Conservation (phyloP, 2,329 filamentous ascomycete species). For the Davidsoniella neocaledoniae region DNA sequence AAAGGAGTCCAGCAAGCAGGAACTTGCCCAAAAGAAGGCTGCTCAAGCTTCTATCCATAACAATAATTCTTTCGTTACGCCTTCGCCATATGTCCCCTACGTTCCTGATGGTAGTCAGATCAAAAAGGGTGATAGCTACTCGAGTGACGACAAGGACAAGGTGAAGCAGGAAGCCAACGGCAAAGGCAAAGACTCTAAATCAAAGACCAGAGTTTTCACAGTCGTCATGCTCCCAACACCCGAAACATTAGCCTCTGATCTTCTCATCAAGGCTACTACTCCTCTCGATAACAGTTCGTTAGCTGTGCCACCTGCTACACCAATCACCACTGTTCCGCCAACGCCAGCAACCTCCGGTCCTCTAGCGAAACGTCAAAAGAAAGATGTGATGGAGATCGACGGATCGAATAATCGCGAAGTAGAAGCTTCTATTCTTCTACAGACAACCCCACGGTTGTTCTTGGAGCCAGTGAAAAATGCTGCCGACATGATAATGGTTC, state of each 20-base stretch:
- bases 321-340: conserved; percentile 39
- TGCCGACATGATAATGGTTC: conserved; percentile 51
- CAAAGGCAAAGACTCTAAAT: conserved; percentile 33
- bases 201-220: conserved; percentile 53
- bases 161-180: conserved; percentile 30
- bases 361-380: conserved; percentile 51
- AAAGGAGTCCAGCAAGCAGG: conserved; percentile 37
- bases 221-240: conserved; percentile 73
- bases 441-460: conserved; percentile 57
- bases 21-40: conserved; percentile 41
- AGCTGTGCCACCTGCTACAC: conserved; percentile 17
- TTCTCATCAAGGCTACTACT: conserved; percentile 59
- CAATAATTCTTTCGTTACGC: conserved; percentile 76
- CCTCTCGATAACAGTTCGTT: conserved; percentile 28
- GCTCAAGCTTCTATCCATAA: conserved; percentile 78
- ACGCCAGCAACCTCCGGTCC: conserved; percentile 42
- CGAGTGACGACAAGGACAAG: conserved; percentile 22
- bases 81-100: conserved; percentile 69
- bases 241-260: conserved; percentile 57
- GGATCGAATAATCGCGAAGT: conserved; percentile 54
- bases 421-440: conserved; percentile 58
- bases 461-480: conserved; percentile 57
- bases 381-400: conserved; percentile 60
- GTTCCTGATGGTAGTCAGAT: conserved; percentile 36
- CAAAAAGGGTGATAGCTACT: conserved; percentile 13